phyloP scores from a whole-genome alignment of 352 stramenopile species.

The Saprolegnia parasitica region DNA sequence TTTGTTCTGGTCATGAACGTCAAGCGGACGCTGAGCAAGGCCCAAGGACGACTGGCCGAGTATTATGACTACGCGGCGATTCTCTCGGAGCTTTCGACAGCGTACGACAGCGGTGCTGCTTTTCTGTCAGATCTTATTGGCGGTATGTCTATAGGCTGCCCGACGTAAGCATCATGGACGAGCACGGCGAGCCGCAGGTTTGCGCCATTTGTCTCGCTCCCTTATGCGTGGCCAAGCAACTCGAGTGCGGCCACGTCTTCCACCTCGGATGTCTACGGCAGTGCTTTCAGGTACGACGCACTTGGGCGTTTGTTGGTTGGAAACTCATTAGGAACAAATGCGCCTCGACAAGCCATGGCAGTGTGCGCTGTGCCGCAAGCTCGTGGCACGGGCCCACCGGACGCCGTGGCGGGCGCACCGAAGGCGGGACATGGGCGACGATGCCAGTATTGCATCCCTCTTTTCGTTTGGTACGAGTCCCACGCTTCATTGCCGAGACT shows the following conservation, averaged over 20 bases:
- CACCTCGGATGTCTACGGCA: background rate
- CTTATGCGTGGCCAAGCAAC: background rate
- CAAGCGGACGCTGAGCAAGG: background rate
- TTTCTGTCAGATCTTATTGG: no score
- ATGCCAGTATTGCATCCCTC: no score
- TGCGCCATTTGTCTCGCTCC: constrained; percentile 1
- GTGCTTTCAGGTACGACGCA: background rate
- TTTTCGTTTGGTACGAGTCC: no score
- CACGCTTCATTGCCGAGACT: no score
- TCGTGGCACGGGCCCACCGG: no score
- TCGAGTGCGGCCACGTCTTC: background rate
- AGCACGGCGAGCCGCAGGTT: background rate
- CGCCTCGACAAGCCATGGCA: background rate
- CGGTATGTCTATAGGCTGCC: background rate
- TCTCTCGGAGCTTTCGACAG: background rate
- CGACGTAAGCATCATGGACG: background rate
- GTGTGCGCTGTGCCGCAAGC: no score
- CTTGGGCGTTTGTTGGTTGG: no score
- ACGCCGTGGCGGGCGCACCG: no score
- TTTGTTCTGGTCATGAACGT: background rate
- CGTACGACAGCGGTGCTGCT: background rate
- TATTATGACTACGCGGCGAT: background rate
- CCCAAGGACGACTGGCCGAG: background rate
- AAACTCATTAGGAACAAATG: background rate
- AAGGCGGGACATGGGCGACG: no score